Percentiles rank a stretch among this genome's conserved stretches.
Conservation (phyloP, 108 stramenopile genomes). For the Pseudonitzschia pungens region DNA sequence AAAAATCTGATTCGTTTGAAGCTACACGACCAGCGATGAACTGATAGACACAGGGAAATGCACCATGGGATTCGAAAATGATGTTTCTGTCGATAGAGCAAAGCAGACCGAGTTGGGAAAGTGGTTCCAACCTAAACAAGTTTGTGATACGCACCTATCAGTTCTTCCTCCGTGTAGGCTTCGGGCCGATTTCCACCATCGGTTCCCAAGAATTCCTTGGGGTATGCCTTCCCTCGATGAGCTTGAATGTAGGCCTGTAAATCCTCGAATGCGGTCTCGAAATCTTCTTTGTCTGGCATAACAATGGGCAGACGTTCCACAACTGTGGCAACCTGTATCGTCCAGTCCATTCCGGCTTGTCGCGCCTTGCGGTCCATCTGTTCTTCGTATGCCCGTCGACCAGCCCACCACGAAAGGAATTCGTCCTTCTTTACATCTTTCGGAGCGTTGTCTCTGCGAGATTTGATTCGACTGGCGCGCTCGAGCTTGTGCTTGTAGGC, state of each 20-base stretch:
- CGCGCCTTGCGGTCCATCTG: slow-evolving; percentile 61
- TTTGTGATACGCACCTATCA: slow-evolving; percentile 47
- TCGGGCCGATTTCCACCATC: background rate
- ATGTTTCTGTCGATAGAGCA: too few species aligned
- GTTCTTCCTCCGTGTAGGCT: slow-evolving; percentile 55
- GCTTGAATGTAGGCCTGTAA: slow-evolving; percentile 49
- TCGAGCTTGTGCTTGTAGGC: slow-evolving; percentile 40
- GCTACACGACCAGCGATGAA: background rate
- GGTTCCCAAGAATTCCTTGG: slow-evolving; percentile 43
- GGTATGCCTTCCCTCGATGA: slow-evolving; percentile 73
- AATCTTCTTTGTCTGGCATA: slow-evolving; percentile 60
- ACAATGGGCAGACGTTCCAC: slow-evolving; percentile 75
- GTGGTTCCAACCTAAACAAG: too few species aligned
- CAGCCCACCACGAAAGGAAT: slow-evolving; percentile 70
- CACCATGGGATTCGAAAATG: background rate
- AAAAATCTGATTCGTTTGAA: background rate
- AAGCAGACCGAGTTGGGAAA: too few species aligned
- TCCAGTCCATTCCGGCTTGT: slow-evolving; percentile 71
- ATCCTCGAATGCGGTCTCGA: slow-evolving; percentile 70
- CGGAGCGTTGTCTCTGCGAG: slow-evolving; percentile 53
- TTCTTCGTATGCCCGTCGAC: slow-evolving; percentile 48
- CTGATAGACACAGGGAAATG: background rate
- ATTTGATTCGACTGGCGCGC: slow-evolving; percentile 42
- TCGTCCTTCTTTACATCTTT: slow-evolving; percentile 40
- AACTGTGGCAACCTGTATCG: slow-evolving; percentile 67